Evolutionary conservation across 352 stramenopile species (phyloP), one percentile per base, ranked within the genome.

Genomic region (Phytophthora palmivora): DNA sequence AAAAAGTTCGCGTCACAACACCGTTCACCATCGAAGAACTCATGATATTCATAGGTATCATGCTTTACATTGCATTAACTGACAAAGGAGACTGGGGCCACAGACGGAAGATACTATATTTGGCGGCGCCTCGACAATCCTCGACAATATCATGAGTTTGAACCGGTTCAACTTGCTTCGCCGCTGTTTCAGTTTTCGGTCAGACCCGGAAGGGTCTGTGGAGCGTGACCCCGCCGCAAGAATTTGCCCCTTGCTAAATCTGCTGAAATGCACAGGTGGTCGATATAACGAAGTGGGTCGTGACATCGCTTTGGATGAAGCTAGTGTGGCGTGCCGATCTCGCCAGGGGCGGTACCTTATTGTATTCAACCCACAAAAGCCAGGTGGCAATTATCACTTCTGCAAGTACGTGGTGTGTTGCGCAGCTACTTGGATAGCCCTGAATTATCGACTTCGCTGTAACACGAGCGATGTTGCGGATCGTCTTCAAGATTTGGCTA

Each of bases 281-380:
- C 59, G 62, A 37, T 55, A 62, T 12, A 56, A 77, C 15, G 52
- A 65, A 9, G 18, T 71, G n/a, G 66, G 61, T 2, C 42, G 62
- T 16, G 30, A 76, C 47, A 5, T 76, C 14, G 58, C 70, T 12
- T 51, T 79, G 3, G 66, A 79, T 32, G 67, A 79, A 52, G 26
- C 54, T 9, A 76, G 50, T 14, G 43, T 78, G 19, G 63, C 58
- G 14, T 60, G 46, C 22, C 39, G 58, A 5, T 73, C 68, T 4
- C 61, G 61, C 41, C 63, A 51, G 41, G 62, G 44, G 6, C 53
- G 63, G 0, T 46, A 76, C 42, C 34, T 65, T 1, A 70, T 73
- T 33, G 30, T 67, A n/a, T 77, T 53, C 49, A 73, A 67, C 15
- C 28, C 54, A 12, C 24, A 46, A 12, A 70, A 76, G 18, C 49